A percentile compares a stretch with the other conserved stretches of the same genome.
These are phyloP conservation scores for Terana coerulea DNA, from an alignment of 768 basidiomycete genomes.

Conservation along the genomic window DNA sequence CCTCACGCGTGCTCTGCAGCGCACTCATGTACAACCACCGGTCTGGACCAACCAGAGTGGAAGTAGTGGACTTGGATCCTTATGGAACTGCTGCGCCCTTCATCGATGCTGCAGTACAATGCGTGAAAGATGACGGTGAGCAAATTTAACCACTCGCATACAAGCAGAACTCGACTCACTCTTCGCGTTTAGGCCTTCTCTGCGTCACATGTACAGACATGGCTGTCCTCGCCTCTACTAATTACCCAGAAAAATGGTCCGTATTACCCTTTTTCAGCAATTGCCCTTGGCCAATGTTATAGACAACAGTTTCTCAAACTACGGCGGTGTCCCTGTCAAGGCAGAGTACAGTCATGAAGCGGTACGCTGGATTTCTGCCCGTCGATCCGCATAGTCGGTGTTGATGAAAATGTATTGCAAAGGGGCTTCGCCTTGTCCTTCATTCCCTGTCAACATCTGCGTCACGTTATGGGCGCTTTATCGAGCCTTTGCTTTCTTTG, in stretches of 20 bases:
- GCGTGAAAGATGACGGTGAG: conserved; percentile 81
- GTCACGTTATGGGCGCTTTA: conserved; percentile 86
- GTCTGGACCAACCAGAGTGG: conserved; percentile 67
- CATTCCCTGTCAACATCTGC: conserved; percentile 84
- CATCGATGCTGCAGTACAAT: conserved; percentile 91
- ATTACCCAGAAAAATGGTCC: conserved; percentile 97
- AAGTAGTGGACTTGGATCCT: conserved; percentile 96
- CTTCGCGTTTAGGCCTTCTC: conserved; percentile 60
- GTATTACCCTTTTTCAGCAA: too few species aligned
- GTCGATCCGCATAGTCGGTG: neutral
- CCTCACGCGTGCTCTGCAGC: conserved; percentile 35
- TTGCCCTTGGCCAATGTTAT: too few species aligned
- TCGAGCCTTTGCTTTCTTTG: conserved; percentile 83
- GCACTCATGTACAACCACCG: conserved; percentile 90
- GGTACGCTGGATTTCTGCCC: conserved; percentile 39
- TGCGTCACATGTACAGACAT: conserved; percentile 97
- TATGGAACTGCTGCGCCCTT: conserved; percentile 98
- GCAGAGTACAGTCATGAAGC: conserved; percentile 96
- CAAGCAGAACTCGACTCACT: neutral
- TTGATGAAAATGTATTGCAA: conserved; percentile 2
- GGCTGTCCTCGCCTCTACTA: conserved; percentile 87
- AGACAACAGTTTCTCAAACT: conserved; percentile 94
- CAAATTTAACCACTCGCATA: too few species aligned
- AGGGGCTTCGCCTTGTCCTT: conserved; percentile 92
- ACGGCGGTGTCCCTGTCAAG: conserved; percentile 86